Conservation (phyloP, 345 rosid genomes). For the Murraya paniculata region DNA sequence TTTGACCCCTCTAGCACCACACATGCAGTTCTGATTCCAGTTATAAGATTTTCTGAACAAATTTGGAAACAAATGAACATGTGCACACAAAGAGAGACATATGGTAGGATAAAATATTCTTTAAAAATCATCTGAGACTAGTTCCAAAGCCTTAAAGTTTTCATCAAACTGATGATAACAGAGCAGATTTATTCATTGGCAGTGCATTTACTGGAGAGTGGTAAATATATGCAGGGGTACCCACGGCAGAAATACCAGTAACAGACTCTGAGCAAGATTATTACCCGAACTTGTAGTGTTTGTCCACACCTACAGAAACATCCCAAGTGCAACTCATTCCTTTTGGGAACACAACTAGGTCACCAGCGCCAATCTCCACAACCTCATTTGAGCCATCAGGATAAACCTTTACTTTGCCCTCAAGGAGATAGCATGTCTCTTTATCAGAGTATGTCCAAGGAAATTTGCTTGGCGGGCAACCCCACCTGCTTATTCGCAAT, state of each 20-base stretch:
- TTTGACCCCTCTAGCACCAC: too few relatives aligned
- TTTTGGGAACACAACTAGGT: constrained; percentile 78
- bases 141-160: not conserved
- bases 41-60: not conserved
- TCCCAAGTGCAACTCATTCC: constrained; percentile 99
- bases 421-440: constrained; percentile 74
- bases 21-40: not conserved
- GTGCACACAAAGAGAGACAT: not conserved
- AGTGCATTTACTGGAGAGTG: not conserved
- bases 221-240: not conserved
- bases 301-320: constrained; percentile 78
- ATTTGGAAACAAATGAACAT: not conserved
- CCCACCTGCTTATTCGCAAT: constrained; percentile 59
- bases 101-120: not conserved
- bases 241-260: not conserved
- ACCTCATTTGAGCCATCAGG: constrained; percentile 69
- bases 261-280: not conserved
- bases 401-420: constrained; percentile 75
- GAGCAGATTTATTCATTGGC: not conserved
- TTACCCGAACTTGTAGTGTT: constrained; percentile 77
- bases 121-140: not conserved
- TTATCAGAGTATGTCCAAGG: constrained; percentile 76
- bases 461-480: constrained; percentile 90
- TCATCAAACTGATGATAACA: not conserved
- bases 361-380: constrained; percentile 76